phyloP scores from a whole-genome alignment of 306 rosid genomes.

The Cucumis hystrix region DNA sequence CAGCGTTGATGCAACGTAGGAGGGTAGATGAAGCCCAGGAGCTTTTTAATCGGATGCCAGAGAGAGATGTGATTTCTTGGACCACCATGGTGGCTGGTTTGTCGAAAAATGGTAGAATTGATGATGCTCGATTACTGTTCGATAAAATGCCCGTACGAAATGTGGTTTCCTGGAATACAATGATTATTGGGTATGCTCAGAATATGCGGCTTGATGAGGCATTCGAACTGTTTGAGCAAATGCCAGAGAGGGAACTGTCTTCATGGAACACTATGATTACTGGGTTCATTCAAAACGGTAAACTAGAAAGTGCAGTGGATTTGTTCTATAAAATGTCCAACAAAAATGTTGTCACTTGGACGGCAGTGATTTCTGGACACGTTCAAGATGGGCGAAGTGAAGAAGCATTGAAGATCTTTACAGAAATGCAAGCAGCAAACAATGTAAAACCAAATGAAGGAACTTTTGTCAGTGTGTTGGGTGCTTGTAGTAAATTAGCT shows the following conservation, averaged over 20 bases:
- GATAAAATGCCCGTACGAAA: constrained; percentile 27
- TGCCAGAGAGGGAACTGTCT: constrained; percentile 34
- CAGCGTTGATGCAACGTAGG: constrained; percentile 17
- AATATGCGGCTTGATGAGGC: constrained; percentile 28
- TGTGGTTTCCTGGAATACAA: constrained; percentile 41
- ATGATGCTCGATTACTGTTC: constrained; percentile 29
- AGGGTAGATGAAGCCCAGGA: constrained; percentile 26
- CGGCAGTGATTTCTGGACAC: constrained; percentile 33
- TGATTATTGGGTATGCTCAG: constrained; percentile 28
- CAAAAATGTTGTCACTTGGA: constrained; percentile 37
- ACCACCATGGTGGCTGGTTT: constrained; percentile 28
- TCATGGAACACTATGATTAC: constrained; percentile 43
- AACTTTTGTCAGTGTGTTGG: constrained; percentile 34
- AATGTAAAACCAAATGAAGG: constrained; percentile 29
- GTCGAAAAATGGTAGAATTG: constrained; percentile 28
- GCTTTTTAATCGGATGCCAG: constrained; percentile 26
- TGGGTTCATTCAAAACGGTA: constrained; percentile 27
- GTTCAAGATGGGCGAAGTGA: constrained; percentile 31
- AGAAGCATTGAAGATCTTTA: constrained; percentile 30
- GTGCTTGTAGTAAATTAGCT: constrained; percentile 38
- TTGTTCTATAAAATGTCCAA: constrained; percentile 26
- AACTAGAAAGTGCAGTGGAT: constrained; percentile 16
- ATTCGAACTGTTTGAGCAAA: constrained; percentile 26
- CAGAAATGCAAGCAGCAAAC: constrained; percentile 18
- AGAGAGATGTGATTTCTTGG: constrained; percentile 40